Evolutionary conservation across 495 filamentous ascomycete genomes (phyloP), one percentile per base, ranked within the genome.

Genomic region (Aspergillus asperescens): DNA sequence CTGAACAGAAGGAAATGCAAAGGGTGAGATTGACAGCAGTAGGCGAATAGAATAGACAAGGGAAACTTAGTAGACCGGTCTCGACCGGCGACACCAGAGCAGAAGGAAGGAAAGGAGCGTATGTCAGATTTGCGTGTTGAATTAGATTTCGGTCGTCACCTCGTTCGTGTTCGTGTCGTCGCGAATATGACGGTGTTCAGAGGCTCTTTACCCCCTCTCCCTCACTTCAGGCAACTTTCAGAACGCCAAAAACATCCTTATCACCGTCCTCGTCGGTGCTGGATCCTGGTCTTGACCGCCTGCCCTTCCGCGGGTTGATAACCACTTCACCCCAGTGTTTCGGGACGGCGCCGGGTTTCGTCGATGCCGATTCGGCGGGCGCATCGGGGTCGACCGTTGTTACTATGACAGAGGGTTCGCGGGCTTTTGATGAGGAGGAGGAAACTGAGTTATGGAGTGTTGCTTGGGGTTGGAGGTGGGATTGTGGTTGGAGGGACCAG

Each of bases 311-410:
- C 18, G 73, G 64, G 34, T 74, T 74, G 41, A 76, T 63, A 6
- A 76, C 66, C 1, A 76, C 73, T 55, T 76, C 73, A 9, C 73
- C 71, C 73, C 73, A 76, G 43, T 75, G 70, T 54, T 74, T 75
- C 0, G 73, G 69, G 2, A 69, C 69, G 3, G 66, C 59, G 18
- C 62, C 63, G 13, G 39, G 49, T 7, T 62, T 54, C n/a, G 61
- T 38, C 4, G 64, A 50, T 16, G 56, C 20, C 24, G 37, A n/a
- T 35, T 32, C 18, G 16, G 9, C 22, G 8, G 47, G 20, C n/a
- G 46, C 40, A 6, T 52, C 46, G n/a, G 53, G 50, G 7, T 57
- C 57, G 34, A 62, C 52, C 12, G 60, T 59, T 13, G 56, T 60
- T 1, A 64, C 50, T 32, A 54, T 55, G 4, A 64, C 48, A 20